These are phyloP conservation scores for Crithidia expoeki DNA, from an alignment of 208 protist genomes.

Conservation along the genomic window DNA sequence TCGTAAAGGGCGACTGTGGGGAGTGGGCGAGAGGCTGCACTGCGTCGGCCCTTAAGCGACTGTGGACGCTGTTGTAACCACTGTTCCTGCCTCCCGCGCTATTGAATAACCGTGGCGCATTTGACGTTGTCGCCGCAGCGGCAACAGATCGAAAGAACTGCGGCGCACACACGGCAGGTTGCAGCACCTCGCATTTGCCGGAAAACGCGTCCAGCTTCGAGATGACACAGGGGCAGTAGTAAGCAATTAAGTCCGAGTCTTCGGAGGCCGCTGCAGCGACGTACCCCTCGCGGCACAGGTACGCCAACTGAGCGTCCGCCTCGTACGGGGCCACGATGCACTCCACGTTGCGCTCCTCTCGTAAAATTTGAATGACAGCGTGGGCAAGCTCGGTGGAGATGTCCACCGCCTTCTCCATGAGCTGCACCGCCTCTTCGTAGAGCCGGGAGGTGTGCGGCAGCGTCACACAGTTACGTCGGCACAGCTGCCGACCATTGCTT, in stretches of 20 bases:
- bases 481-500: too few relatives aligned
- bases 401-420: slow-evolving; percentile 73
- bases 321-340: slow-evolving; percentile 99
- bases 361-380: slow-evolving; percentile 70
- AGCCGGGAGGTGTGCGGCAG: slow-evolving; percentile 13
- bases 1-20: neutral
- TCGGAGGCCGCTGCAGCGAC: slow-evolving; percentile 96
- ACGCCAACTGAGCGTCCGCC: slow-evolving; percentile 99
- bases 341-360: slow-evolving; percentile 68
- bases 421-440: slow-evolving; percentile 49
- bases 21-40: slow-evolving; percentile 11
- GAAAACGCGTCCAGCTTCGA: slow-evolving; percentile 68
- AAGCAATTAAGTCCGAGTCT: slow-evolving; percentile 98
- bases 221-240: slow-evolving; percentile 87
- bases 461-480: slow-evolving; percentile 2
- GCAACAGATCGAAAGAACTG: slow-evolving; percentile 43
- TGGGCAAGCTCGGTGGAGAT: slow-evolving; percentile 82
- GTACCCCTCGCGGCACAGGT: slow-evolving; percentile 87
- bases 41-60: slow-evolving; percentile 16
- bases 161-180: slow-evolving; percentile 40
- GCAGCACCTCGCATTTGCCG: slow-evolving; percentile 57
- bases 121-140: neutral
- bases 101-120: neutral
- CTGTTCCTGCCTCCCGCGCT: neutral
- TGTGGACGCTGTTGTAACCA: neutral